Base-by-base conservation (phyloP, 2,329 filamentous ascomycete species). In the Macrophomina phaseolina region DNA sequence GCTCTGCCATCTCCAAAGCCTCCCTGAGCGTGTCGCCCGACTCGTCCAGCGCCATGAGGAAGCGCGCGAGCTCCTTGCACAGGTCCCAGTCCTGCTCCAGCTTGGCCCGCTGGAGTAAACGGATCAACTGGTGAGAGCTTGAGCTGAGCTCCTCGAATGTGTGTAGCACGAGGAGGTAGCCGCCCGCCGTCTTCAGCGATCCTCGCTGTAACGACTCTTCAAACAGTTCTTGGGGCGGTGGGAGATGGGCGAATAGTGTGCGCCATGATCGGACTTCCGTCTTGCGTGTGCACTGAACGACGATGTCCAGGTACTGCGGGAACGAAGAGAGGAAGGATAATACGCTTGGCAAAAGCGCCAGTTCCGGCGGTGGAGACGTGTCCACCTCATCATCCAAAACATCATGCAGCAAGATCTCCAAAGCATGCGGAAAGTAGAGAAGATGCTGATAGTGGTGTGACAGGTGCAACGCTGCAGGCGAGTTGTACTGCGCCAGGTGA, bases 351-450 rank as follows among this genome's bases (percentile, higher is more conserved):
- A 86, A 73, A 5, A 86, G 77, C 16, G 83, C 83, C 58, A 81
- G 80, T 71, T 82, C 81, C 12, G 80, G 77, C 6, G 79, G 76
- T 5, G 80, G 80, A 66, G 79, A 77, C n/a, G 78, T 86, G 73
- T 98, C 95, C 1, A 97, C 94, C 77, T 97, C 95, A 70, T 97
- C 93, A 73, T 99, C 95, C 1, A 99, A 84, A 4, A 98, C 93
- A 70, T 95, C 90, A 76, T 99, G 95, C 12, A 99, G 84, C 23
- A 99, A 84, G 51, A 99, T 88, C 77, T 99, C 95, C 34, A 99
- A 85, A 0, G 92, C 94, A 75, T 99, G 95, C 0, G 94, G 87
- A 75, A 98, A 97, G 76, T 99, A 99, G 62, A 92, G 90, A 3
- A 99, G 84, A 67, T 92, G 85, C 72, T 94, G 89, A 75, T 97